A percentile compares a stretch with the other conserved stretches of the same genome.
Evolutionary conservation across 2,329 filamentous ascomycete species (phyloP).

Genomic region (Fusarium nygamai): DNA sequence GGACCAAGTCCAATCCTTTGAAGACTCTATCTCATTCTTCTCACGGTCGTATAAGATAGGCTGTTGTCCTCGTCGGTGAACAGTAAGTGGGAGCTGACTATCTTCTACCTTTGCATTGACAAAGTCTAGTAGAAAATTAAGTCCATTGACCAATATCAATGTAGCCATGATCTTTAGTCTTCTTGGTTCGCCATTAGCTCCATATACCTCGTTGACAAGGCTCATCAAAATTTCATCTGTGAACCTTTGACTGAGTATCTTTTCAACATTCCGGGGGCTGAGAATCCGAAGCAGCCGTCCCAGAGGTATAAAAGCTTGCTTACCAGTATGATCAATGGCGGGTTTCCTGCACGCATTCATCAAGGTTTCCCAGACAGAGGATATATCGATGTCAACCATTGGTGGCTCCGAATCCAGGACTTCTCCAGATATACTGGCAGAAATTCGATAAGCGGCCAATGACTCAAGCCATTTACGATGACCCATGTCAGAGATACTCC

Average conservation of each 20-base stretch:
- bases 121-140: neutral
- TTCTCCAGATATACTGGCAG: neutral
- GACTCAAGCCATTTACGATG: neutral
- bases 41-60: neutral
- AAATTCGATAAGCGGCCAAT: neutral
- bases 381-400: neutral
- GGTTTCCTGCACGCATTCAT: neutral
- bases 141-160: neutral
- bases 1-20: neutral
- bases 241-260: neutral
- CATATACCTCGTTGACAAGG: neutral
- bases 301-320: neutral
- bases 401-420: neutral
- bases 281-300: neutral
- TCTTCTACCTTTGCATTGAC: neutral
- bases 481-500: neutral
- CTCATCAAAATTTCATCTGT: neutral
- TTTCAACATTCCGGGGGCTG: neutral
- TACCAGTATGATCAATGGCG: neutral
- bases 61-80: neutral
- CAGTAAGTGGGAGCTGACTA: neutral
- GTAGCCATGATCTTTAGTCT: neutral
- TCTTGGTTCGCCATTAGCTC: neutral
- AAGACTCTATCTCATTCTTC: neutral
- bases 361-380: neutral